These are phyloP conservation scores for Blastocystis sp. DNA, from an alignment of 352 stramenopile species.

Conservation along the genomic window DNA sequence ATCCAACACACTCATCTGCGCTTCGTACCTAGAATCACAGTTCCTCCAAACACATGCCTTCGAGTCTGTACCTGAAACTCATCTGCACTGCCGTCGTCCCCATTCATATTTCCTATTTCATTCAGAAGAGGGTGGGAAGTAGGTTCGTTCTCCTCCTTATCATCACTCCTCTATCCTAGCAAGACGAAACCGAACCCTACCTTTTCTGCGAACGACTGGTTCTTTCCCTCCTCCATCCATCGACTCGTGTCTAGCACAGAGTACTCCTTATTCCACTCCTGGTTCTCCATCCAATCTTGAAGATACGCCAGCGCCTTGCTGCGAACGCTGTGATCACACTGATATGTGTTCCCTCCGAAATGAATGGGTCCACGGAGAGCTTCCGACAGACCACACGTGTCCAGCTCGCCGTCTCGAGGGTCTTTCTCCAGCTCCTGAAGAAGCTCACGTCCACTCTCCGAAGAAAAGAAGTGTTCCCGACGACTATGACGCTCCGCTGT, in stretches of 20 bases:
- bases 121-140: background rate
- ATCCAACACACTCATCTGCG: conserved; percentile 27
- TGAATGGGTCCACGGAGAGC: background rate
- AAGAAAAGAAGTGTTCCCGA: background rate
- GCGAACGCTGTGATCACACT: background rate
- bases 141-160: no score
- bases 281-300: background rate
- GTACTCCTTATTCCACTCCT: background rate
- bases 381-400: background rate
- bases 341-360: background rate
- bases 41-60: background rate
- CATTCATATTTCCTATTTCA: conserved; percentile 1
- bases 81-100: background rate
- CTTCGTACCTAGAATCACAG: background rate
- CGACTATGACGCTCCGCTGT: background rate
- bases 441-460: background rate
- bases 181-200: no score
- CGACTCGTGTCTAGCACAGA: no score
- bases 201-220: no score
- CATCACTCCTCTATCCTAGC: no score
- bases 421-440: background rate
- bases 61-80: background rate
- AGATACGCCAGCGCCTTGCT: background rate
- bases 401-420: background rate
- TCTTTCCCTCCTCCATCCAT: background rate